phyloP scores from a whole-genome alignment of 306 rosid genomes.

The Cicer chorassanicum region DNA sequence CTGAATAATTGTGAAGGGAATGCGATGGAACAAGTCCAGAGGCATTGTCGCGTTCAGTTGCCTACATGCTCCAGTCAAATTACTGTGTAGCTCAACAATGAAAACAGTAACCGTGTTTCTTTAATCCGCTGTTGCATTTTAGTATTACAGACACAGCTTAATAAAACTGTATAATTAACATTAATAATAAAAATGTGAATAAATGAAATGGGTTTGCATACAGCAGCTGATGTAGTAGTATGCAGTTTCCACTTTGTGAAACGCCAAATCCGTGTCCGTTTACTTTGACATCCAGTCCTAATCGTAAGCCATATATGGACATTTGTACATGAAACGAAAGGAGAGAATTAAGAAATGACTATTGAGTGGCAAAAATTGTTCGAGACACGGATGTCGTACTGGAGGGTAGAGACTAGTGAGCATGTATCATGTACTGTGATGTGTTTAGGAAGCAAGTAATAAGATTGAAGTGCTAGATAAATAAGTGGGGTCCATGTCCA shows the following conservation, averaged over 20 bases:
- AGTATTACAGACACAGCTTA: background rate
- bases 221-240: background rate
- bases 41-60: background rate
- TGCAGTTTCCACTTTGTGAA: background rate
- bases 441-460: background rate
- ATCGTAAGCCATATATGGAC: background rate
- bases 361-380: background rate
- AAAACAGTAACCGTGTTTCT: no score
- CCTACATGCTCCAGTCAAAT: background rate
- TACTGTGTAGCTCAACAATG: no score
- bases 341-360: background rate
- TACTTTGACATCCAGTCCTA: slow-evolving; percentile 17
- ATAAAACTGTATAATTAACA: background rate
- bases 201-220: background rate
- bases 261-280: slow-evolving; percentile 9
- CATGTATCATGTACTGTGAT: background rate
- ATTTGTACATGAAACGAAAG: background rate
- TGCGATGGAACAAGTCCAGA: background rate
- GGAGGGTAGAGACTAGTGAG: background rate
- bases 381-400: background rate
- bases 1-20: background rate
- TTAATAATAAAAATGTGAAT: background rate
- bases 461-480: no score
- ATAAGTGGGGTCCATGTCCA: no score
- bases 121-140: background rate